A percentile compares a stretch with the other conserved stretches of the same genome.
These are phyloP conservation scores for Diaporthe capsici DNA, from an alignment of 2,329 filamentous ascomycete species.

Conservation along the genomic window DNA sequence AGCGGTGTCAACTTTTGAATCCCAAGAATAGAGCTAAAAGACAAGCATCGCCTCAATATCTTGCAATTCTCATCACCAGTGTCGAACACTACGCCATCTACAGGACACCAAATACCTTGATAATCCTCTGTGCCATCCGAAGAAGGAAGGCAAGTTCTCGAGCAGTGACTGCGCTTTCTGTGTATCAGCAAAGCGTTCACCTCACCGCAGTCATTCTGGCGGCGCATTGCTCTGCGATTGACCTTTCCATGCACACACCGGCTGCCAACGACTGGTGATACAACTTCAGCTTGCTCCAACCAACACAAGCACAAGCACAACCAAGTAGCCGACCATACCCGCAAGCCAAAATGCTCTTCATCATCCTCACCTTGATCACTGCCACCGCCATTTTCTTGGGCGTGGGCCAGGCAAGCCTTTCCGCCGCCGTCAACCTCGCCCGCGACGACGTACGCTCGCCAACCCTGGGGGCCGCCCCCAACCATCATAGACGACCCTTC, in stretches of 20 bases:
- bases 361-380: background rate
- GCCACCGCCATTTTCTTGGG: background rate
- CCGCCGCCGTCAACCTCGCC: background rate
- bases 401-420: background rate
- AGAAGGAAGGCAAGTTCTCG: background rate
- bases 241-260: background rate
- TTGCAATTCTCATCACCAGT: too few species aligned
- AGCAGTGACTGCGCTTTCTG: background rate
- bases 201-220: background rate
- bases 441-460: background rate
- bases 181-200: background rate
- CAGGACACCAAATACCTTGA: background rate
- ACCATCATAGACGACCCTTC: background rate
- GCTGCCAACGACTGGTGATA: too few species aligned
- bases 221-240: background rate
- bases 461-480: background rate
- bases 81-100: background rate
- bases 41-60: too few species aligned
- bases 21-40: background rate
- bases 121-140: background rate
- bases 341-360: constrained; percentile 8
- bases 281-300: background rate
- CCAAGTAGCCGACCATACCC: background rate
- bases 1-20: too few species aligned
- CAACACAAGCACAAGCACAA: background rate